phyloP scores from a whole-genome alignment of 768 basidiomycete species.

The Rickenella mellea region DNA sequence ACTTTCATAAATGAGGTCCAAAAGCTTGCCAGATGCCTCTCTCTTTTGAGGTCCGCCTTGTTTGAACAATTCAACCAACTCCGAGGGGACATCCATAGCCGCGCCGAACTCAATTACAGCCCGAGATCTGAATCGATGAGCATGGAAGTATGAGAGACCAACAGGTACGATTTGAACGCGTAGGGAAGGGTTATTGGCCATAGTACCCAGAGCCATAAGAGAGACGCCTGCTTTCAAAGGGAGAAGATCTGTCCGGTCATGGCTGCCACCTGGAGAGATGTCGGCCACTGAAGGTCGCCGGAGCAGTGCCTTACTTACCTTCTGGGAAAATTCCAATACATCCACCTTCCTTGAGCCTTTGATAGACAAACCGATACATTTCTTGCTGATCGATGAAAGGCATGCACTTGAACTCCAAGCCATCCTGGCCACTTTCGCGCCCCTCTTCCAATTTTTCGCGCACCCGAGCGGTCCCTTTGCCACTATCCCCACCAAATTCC shows the following conservation, averaged over 20 bases:
- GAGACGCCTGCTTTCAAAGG: slow-evolving; percentile 97
- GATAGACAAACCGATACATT: slow-evolving; percentile 92
- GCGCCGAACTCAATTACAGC: slow-evolving; percentile 96
- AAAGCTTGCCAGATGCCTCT: slow-evolving; percentile 80
- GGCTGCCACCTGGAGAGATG: slow-evolving; percentile 72
- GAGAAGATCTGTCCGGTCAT: slow-evolving; percentile 92
- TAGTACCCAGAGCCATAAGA: slow-evolving; percentile 96
- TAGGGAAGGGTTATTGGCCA: slow-evolving; percentile 81
- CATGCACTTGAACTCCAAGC: slow-evolving; percentile 72
- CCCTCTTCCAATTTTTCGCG: slow-evolving; percentile 60
- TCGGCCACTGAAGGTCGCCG: neutral
- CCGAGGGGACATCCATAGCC: slow-evolving; percentile 84
- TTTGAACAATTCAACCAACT: slow-evolving; percentile 85
- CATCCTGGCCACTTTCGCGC: slow-evolving; percentile 42
- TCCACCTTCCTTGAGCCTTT: slow-evolving; percentile 75
- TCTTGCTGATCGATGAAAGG: slow-evolving; percentile 90
- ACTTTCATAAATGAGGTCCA: slow-evolving; percentile 87
- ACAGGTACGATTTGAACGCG: slow-evolving; percentile 82
- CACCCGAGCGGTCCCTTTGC: slow-evolving; percentile 58
- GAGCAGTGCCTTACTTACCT: slow-evolving; percentile 40
- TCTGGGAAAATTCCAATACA: slow-evolving; percentile 98
- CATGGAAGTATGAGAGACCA: slow-evolving; percentile 64
- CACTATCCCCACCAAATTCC: slow-evolving; percentile 77
- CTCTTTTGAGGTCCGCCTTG: slow-evolving; percentile 81
- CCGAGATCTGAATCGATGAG: slow-evolving; percentile 80